Evolutionary conservation across 2,329 filamentous ascomycete genomes (phyloP), one percentile per base, ranked within the genome.

Genomic region (Xylaria sp.): DNA sequence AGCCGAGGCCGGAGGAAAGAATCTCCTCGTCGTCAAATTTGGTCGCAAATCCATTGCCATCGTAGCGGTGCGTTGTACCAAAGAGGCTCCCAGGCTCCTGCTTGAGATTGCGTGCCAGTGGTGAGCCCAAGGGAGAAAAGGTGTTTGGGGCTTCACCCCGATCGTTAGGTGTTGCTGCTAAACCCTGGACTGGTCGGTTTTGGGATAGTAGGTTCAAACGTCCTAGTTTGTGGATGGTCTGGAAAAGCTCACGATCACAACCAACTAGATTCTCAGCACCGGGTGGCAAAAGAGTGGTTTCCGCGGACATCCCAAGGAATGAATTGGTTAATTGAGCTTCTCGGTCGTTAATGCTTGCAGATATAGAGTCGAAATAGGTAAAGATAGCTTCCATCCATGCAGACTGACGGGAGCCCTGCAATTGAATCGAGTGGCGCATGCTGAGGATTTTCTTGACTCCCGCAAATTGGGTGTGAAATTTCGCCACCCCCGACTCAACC

Each of bases 321-420:
- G 88, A 84, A 12, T 89, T 87, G 70, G 89, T 85, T 19, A 97
- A 87, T 78, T 97, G 93, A 34, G 92, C 89, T 80, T 98, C 94
- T 60, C 94, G 89, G 79, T 97, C 93, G 74, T 98, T 98, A 77
- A 97, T 93, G 61, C 92, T 94, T 47, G 93, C 93, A 0, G 93
- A 94, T 82, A 98, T 93, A 64, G 94, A 93, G 79, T 98, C 95
- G 77, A 97, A 97, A 85, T 95, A 97, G 39, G 93, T 96, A 77
- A 98, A 98, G 73, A 97, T 89, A 50, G 93, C 90, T 75, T 97
- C 93, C 83, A 97, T 95, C 94, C 94, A 98, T 12, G 90, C 89
- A 67, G 93, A 92, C 69, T 94, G 92, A 59, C 89, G 88, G 79
- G 75, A 89, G 75, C 78, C 85, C 81, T 77, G 88, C 64, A 80